phyloP scores from a whole-genome alignment of 768 basidiomycete genomes.

The Multifurca ochricompacta region DNA sequence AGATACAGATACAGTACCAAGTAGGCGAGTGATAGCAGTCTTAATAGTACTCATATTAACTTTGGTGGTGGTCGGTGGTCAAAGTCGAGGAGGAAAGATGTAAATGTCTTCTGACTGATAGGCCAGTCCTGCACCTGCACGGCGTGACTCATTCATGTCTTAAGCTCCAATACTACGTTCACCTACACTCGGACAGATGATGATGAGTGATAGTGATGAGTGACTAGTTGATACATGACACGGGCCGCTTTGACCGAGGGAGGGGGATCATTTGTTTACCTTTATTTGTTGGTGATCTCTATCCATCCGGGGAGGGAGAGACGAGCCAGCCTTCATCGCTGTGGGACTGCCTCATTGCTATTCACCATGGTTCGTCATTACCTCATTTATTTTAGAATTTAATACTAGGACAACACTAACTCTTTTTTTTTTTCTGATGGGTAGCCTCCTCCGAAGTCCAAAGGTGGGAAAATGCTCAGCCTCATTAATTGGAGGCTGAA shows the following conservation, averaged over 20 bases:
- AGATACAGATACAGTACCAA: conserved; percentile 40
- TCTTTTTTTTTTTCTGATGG: no score
- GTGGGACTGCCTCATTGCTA: conserved; percentile 6
- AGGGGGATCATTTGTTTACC: neutral
- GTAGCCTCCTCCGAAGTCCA: conserved; percentile 94
- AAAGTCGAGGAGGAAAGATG: no score
- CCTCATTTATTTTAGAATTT: neutral
- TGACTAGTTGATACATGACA: no score
- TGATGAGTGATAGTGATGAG: no score
- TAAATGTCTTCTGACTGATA: no score
- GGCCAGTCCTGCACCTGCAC: neutral
- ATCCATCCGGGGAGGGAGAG: neutral
- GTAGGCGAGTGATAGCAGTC: conserved; percentile 39
- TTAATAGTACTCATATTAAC: conserved; percentile 27
- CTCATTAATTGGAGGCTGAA: conserved; percentile 98
- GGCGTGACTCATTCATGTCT: neutral
- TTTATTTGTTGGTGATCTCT: conserved; percentile 9
- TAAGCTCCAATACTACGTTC: no score
- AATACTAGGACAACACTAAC: neutral
- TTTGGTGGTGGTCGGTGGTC: neutral
- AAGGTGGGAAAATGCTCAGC: conserved; percentile 96
- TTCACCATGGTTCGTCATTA: conserved; percentile 20
- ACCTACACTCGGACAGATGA: neutral
- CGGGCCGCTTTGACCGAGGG: conserved; percentile 1
- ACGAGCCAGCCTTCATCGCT: conserved; percentile 23